Base-by-base conservation (phyloP, 148 eudicot genomes). In the Tetragonia tetragonoides region DNA sequence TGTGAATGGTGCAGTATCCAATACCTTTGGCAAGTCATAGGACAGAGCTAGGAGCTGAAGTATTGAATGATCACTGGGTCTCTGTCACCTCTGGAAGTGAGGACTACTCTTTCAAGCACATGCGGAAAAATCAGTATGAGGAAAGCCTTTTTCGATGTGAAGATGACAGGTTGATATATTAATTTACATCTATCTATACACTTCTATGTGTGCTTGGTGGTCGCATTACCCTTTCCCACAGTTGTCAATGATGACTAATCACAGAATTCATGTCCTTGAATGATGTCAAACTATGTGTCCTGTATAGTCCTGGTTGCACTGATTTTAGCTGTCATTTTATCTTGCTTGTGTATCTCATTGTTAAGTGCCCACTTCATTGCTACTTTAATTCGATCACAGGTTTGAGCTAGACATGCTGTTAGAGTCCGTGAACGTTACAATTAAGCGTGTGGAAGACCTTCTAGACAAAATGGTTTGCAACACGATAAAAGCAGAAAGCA, bases 61-160 rank as follows among this genome's bases (percentile, higher is more conserved):
- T 93, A 54, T 79, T 95, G 75, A 95, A 95, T 87, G 99, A 95
- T 79, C 85, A 86, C 82, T 95, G 99, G 99, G 99, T 95, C 12
- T 95, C 99, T 87, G 99, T 95, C 68, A 95, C 99, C 56, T 95
- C 99, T 49, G 99, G 98, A 73, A 96, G 98, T 85, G 98, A 93
- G 83, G 99, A 95, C 80, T 91, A 93, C 83, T 93, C 97, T 41
- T 95, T 95, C 63, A 95, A 92, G 79, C 99, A 95, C 84, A 95
- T 95, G 99, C 96, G 99, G 63, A 87, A 93, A 83, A 95, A 95
- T 83, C 99, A 95, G 81, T 92, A 92, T 59, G 99, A 95, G 84
- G 99, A 93, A 83, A 95, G 99, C 83, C 90, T 95, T 46, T 95
- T 95, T 78, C 89, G 97, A 85, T 95, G 99, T 83, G 99, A 95